Base-by-base conservation (phyloP, 2,329 filamentous ascomycete species). In the Fusarium tuaranense region DNA sequence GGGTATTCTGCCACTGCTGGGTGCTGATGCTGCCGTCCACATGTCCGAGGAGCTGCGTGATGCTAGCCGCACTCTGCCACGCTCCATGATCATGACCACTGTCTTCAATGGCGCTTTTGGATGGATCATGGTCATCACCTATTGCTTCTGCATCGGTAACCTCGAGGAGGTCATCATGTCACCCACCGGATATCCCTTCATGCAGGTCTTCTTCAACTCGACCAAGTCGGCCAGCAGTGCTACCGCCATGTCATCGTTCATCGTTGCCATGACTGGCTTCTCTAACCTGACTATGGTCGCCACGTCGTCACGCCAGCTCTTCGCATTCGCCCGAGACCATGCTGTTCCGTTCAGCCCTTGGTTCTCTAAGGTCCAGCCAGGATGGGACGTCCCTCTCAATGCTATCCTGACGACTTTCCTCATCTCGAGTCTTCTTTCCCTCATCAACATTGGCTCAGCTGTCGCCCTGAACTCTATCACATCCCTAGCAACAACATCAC, bases 41-140 rank as follows among this genome's bases (percentile, higher is more conserved):
- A 77, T 77, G 76, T 77, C 75, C 0, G 76, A 77, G 2, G 76
- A 77, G 59, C 62, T 77, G 1, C 76, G 73, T 0, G 75, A 77
- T 22, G 75, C 76, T 0, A 68, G 75, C 9, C 66, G 73, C 5
- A 78, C 75, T 3, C 66, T 77, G 0, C 76, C 76, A 0, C 67
- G 70, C 1, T 57, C 61, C 32, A 77, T 77, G 73, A 78, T 77
- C 34, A 30, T 65, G 46, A 77, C 75, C 0, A 78, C 75, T 1
- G 30, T 75, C 18, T 69, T 78, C 46, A 77, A 77, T 7, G 76
- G 76, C 0, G 66, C 70, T 5, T 66, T 77, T 2, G 76, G 75
- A 7, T 78, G 75, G 75, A 75, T 78, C 44, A 78, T 78, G 76
- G 72, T 77, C 0, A 78, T 77, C 18, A 78, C 76, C 0, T 78